Base-by-base conservation (phyloP, 2,329 filamentous ascomycete genomes). In the Endothia cerciana region DNA sequence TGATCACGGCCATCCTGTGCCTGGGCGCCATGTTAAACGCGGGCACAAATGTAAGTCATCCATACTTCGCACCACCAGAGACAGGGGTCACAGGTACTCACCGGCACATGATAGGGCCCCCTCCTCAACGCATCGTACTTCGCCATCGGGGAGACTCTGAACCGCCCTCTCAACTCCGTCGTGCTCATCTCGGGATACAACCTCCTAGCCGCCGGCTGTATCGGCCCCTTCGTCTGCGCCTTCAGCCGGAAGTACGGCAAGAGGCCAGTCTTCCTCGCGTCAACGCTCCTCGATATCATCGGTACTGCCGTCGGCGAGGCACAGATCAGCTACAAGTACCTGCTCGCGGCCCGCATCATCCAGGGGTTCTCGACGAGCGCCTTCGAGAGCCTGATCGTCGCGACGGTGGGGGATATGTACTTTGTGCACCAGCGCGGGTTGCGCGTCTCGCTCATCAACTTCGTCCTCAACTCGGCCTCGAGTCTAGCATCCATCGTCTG, bases 391-490 rank as follows among this genome's bases (percentile, higher is more conserved):
- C 69, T 74, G 28, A 66, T 74, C 53, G 69, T 67, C 22, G 66
- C 72, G 15, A 73, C 70, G 0, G 68, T 73, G 19, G 71, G 71
- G 1, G 73, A 75, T 49, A 63, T 75, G 5, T 75, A 71, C 63
- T 74, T 73, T 43, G 70, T 73, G 1, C 73, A 74, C 51, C 71
- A 75, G 65, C 73, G 73, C 56, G 73, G 73, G 17, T 63, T 67
- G 70, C 69, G 69, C 40, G 64, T 66, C 45, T 68, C 70, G 1
- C 45, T 69, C 22, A 63, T 69, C 45, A 68, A 53, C 22, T 68
- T 70, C 33, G 55, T 67, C n/a, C 63, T 70, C 3, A 65, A 63
- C 11, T 70, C 64, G 1, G 55, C 71, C 4, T 69, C 70, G 3
- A 70, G 72, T 51, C 56, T 72, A 28, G 63, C 71, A 0, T 66